Evolutionary conservation across 2,329 filamentous ascomycete species (phyloP).

Genomic region (Cryphonectria parasitica): DNA sequence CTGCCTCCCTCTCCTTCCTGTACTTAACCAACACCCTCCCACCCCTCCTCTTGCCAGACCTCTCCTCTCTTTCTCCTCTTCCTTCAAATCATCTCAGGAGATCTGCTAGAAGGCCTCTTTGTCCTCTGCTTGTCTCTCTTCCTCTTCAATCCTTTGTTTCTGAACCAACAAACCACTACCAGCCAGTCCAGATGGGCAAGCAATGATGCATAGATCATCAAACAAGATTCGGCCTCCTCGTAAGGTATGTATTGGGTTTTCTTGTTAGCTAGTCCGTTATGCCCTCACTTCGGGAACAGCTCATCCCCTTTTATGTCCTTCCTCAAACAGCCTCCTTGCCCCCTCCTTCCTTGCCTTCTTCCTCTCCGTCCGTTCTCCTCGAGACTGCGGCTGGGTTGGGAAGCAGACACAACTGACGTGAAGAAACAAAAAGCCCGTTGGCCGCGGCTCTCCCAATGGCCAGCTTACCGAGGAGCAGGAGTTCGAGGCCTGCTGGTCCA

Average conservation of each 20-base stretch:
- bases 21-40: background rate
- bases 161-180: background rate
- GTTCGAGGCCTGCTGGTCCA: constrained; percentile 84
- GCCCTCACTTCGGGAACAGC: background rate
- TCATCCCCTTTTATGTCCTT: background rate
- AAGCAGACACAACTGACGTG: constrained; percentile 26
- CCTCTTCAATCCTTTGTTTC: background rate
- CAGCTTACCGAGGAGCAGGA: constrained; percentile 63
- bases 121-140: background rate
- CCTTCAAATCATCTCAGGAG: background rate
- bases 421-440: constrained; percentile 34
- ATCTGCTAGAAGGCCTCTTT: background rate
- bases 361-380: background rate
- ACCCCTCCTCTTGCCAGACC: background rate
- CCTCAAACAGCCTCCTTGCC: background rate
- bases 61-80: background rate
- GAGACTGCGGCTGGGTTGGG: background rate
- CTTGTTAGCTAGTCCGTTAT: background rate
- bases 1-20: background rate
- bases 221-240: constrained; percentile 27
- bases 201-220: constrained; percentile 27
- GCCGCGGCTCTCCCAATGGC: constrained; percentile 10
- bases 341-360: background rate
- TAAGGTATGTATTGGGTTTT: constrained; percentile 27
- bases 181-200: background rate